A percentile compares a stretch with the other conserved stretches of the same genome.
phyloP scores from a whole-genome alignment of 179 eudicot genomes.

The Silene coronaria region DNA sequence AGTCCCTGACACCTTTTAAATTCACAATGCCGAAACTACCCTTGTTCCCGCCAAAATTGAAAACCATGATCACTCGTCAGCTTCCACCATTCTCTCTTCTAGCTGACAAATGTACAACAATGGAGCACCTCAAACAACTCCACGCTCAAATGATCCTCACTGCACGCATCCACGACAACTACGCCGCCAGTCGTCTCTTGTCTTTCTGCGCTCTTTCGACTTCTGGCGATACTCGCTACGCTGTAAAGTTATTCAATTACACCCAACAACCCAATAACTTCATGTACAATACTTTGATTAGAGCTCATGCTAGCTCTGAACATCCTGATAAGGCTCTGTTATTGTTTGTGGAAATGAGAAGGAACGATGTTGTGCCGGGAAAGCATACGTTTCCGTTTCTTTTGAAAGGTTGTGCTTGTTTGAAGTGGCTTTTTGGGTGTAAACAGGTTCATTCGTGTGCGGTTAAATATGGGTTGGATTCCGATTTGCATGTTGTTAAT shows the following conservation, averaged over 20 bases:
- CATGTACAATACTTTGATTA: constrained; percentile 67
- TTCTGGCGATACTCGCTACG: constrained; percentile 44
- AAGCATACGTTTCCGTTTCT: constrained; percentile 67
- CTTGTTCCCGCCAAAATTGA: constrained; percentile 35
- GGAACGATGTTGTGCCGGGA: constrained; percentile 42
- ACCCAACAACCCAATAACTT: constrained; percentile 44
- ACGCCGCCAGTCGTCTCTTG: constrained; percentile 61
- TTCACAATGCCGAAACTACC: constrained; percentile 4
- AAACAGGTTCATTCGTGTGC: constrained; percentile 50
- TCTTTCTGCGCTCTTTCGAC: constrained; percentile 53
- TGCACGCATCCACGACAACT: constrained; percentile 47
- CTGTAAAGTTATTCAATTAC: constrained; percentile 39
- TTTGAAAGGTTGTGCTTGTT: constrained; percentile 48
- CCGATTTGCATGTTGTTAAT: constrained; percentile 52
- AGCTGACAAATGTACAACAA: constrained; percentile 50
- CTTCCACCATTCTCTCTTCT: constrained; percentile 30
- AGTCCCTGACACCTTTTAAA: too few relatives aligned
- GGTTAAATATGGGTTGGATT: constrained; percentile 44
- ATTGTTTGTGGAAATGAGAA: constrained; percentile 47
- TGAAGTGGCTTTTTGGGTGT: constrained; percentile 28
- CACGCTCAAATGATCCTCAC: constrained; percentile 67
- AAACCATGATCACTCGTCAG: constrained; percentile 11
- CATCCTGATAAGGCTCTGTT: constrained; percentile 34
- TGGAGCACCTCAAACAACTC: constrained; percentile 56
- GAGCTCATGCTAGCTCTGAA: constrained; percentile 44